Evolutionary conservation across 2,329 filamentous ascomycete genomes (phyloP).

Genomic region (Samsoniella hepiali): DNA sequence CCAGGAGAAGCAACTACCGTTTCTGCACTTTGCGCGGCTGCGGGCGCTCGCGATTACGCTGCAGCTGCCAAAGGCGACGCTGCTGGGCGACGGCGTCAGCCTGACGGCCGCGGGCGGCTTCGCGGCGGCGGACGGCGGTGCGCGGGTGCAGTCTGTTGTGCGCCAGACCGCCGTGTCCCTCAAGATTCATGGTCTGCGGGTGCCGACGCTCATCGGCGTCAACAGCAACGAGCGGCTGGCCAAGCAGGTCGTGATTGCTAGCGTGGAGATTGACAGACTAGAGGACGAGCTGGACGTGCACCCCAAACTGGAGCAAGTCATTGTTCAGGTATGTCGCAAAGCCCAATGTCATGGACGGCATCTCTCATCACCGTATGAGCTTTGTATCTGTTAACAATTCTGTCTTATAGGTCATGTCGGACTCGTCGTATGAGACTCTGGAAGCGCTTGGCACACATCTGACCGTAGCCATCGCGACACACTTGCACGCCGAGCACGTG

Average conservation of each 20-base stretch:
- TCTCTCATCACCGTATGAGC: neutral
- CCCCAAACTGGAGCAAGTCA: constrained; percentile 52
- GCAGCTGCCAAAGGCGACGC: constrained; percentile 63
- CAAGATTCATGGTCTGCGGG: constrained; percentile 53
- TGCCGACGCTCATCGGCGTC: constrained; percentile 69
- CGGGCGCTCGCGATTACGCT: constrained; percentile 51
- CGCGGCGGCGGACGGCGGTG: constrained; percentile 25
- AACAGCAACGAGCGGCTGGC: constrained; percentile 66
- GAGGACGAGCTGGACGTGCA: constrained; percentile 48
- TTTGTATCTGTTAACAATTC: neutral
- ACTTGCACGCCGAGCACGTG: constrained; percentile 33
- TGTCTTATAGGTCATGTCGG: constrained; percentile 37
- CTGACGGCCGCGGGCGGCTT: constrained; percentile 47
- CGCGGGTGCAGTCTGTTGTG: constrained; percentile 26
- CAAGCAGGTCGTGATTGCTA: constrained; percentile 65
- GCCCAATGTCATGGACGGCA: neutral
- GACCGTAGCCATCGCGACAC: constrained; percentile 43
- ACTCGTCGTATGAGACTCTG: constrained; percentile 59
- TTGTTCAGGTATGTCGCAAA: constrained; percentile 54
- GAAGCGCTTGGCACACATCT: constrained; percentile 56
- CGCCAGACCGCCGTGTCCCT: constrained; percentile 32
- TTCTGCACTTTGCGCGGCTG: constrained; percentile 35
- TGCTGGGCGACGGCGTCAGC: constrained; percentile 60
- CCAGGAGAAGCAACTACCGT: constrained; percentile 21
- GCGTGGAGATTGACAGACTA: constrained; percentile 58